A percentile compares a stretch with the other conserved stretches of the same genome.
Evolutionary conservation across 2,329 filamentous ascomycete species (phyloP).

Genomic region (Aspergillus ruber): DNA sequence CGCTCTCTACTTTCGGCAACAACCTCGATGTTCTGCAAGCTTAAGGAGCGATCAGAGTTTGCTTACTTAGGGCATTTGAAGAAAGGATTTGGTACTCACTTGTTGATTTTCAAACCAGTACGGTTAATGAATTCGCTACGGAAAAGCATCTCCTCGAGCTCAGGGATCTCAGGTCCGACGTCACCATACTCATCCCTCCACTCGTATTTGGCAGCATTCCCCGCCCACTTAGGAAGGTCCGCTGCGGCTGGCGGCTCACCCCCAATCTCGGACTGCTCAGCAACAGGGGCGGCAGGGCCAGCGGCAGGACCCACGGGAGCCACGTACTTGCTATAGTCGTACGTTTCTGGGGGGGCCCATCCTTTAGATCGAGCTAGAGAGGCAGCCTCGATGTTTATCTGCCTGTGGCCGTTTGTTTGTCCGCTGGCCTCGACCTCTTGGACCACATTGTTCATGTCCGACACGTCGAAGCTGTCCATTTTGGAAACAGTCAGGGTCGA

Average conservation of each 20-base stretch:
- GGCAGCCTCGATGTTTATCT: constrained; percentile 22
- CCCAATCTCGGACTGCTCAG: too few relatives aligned
- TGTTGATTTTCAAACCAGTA: constrained; percentile 58
- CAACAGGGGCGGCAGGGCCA: constrained; percentile 4
- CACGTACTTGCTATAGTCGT: constrained; percentile 30
- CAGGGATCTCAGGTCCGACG: constrained; percentile 63
- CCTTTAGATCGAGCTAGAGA: constrained; percentile 31
- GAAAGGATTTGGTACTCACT: constrained; percentile 33
- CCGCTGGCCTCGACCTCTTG: constrained; percentile 7
- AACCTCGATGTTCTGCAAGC: constrained; percentile 46
- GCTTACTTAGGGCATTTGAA: constrained; percentile 17
- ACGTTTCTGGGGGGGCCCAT: constrained; percentile 32
- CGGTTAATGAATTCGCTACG: constrained; percentile 46
- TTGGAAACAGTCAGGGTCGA: not conserved
- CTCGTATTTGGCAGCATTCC: constrained; percentile 64
- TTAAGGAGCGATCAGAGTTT: constrained; percentile 14
- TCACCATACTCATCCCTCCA: constrained; percentile 85
- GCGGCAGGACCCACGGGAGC: not conserved
- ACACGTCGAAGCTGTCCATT: constrained; percentile 16
- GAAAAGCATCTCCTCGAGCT: constrained; percentile 73
- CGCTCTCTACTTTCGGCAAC: constrained; percentile 43
- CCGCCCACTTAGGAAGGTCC: constrained; percentile 41
- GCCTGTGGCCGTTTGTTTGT: constrained; percentile 8
- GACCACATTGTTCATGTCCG: constrained; percentile 17
- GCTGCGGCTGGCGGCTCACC: not conserved